Evolutionary conservation across 805 yeast species (phyloP).

Genomic region (Komagataella kurtzmanii): DNA sequence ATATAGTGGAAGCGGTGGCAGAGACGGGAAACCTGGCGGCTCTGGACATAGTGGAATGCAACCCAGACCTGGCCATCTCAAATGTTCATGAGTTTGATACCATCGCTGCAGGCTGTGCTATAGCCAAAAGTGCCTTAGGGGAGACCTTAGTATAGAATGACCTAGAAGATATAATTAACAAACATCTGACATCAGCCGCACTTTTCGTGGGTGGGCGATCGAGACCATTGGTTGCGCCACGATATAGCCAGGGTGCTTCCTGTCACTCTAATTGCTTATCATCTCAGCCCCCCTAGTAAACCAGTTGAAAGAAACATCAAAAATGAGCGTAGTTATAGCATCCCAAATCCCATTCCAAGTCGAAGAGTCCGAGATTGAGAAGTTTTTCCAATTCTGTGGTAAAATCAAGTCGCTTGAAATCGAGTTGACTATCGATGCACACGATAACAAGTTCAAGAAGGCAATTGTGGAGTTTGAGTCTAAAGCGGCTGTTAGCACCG

Average conservation of each 20-base stretch:
- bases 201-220: background rate
- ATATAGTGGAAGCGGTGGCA: conserved; percentile 83
- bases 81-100: conserved; percentile 74
- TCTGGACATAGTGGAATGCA: conserved; percentile 86
- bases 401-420: conserved; percentile 23
- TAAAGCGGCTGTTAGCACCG: conserved; percentile 55
- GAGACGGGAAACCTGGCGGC: conserved; percentile 81
- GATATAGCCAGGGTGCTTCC: background rate
- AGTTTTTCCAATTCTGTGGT: conserved; percentile 72
- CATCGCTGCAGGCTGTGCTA: conserved; percentile 78
- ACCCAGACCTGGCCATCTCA: conserved; percentile 74
- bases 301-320: background rate
- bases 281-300: background rate
- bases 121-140: conserved; percentile 90
- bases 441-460: conserved; percentile 15
- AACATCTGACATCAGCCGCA: background rate
- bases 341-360: conserved; percentile 40
- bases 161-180: background rate
- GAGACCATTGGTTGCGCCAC: background rate
- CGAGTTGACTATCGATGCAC: conserved; percentile 14
- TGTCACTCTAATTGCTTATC: background rate
- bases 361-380: conserved; percentile 35
- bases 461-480: conserved; percentile 38
- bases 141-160: conserved; percentile 53
- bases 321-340: conserved; percentile 29